Percentiles rank a stretch among this genome's conserved stretches.
Evolutionary conservation across 768 basidiomycete genomes (phyloP).

Genomic region (Suillus subluteus): DNA sequence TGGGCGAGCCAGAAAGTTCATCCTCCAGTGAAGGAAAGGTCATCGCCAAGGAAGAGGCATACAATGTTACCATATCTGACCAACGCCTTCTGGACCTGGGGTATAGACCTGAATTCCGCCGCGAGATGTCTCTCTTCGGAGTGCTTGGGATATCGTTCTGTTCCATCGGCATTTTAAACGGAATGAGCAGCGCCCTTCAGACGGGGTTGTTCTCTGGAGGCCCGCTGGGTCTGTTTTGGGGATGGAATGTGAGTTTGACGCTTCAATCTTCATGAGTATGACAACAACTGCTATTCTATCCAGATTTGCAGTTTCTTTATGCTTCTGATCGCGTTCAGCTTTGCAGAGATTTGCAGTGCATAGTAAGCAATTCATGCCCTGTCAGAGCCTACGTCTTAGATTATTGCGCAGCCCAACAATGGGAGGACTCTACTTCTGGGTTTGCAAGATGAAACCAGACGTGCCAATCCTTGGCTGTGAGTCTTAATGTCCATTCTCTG

Average conservation of each 20-base stretch:
- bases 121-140: conserved; percentile 62
- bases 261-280: not conserved
- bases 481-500: conserved; percentile 19
- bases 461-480: conserved; percentile 55
- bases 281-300: not conserved
- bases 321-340: conserved; percentile 56
- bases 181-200: conserved; percentile 64
- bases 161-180: conserved; percentile 61
- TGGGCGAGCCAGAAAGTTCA: conserved; percentile 5
- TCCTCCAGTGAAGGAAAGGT: conserved; percentile 22
- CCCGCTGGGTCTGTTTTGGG: conserved; percentile 62
- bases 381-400: not conserved
- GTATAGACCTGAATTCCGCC: conserved; percentile 57
- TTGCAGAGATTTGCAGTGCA: conserved; percentile 62
- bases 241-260: conserved; percentile 53
- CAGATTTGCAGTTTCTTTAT: conserved; percentile 62
- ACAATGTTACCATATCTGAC: conserved; percentile 35
- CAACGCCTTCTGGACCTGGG: conserved; percentile 53
- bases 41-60: conserved; percentile 11
- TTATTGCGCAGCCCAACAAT: conserved; percentile 48
- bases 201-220: conserved; percentile 62
- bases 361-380: conserved; percentile 41
- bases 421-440: conserved; percentile 67
- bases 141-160: conserved; percentile 65
- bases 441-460: conserved; percentile 62